These are phyloP conservation scores for Gigaspora rosea DNA, from an alignment of 192 early-diverging fungal genomes.

Conservation along the genomic window DNA sequence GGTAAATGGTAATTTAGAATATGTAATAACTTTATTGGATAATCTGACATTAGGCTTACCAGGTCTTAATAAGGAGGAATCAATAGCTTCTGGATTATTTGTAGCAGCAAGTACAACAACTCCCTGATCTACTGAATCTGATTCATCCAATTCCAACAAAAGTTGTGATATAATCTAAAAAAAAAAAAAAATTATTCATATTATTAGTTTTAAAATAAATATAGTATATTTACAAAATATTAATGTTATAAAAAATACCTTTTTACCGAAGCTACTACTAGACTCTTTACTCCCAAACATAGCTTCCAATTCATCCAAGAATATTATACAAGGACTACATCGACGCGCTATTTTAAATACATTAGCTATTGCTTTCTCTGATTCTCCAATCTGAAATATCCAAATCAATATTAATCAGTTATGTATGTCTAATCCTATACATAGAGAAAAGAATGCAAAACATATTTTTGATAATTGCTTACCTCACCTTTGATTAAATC, in stretches of 20 bases:
- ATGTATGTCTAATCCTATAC: not conserved
- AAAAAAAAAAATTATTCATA: not conserved
- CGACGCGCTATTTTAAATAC: constrained; percentile 73
- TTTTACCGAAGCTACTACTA: constrained; percentile 69
- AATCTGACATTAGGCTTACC: constrained; percentile 41
- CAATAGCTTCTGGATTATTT: constrained; percentile 77
- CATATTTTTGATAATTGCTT: constrained; percentile 4
- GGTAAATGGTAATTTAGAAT: not conserved
- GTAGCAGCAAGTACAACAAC: constrained; percentile 88
- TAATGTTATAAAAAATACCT: constrained; percentile 39
- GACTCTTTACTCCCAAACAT: constrained; percentile 75
- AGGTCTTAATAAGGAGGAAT: constrained; percentile 74
- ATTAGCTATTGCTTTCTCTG: constrained; percentile 83
- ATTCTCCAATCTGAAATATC: constrained; percentile 74
- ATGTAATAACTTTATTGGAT: not conserved
- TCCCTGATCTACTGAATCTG: constrained; percentile 47
- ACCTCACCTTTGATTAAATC: constrained; percentile 86
- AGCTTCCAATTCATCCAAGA: constrained; percentile 94
- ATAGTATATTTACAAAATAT: too few relatives aligned
- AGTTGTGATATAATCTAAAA: constrained; percentile 71
- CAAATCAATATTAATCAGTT: not conserved
- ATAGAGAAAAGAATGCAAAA: not conserved
- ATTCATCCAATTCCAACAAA: constrained; percentile 75
- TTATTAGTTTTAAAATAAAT: too few relatives aligned
- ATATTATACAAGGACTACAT: constrained; percentile 79